Percentiles rank a stretch among this genome's conserved stretches.
These are phyloP conservation scores for Amanita muscaria DNA, from an alignment of 768 basidiomycete genomes.

Conservation along the genomic window DNA sequence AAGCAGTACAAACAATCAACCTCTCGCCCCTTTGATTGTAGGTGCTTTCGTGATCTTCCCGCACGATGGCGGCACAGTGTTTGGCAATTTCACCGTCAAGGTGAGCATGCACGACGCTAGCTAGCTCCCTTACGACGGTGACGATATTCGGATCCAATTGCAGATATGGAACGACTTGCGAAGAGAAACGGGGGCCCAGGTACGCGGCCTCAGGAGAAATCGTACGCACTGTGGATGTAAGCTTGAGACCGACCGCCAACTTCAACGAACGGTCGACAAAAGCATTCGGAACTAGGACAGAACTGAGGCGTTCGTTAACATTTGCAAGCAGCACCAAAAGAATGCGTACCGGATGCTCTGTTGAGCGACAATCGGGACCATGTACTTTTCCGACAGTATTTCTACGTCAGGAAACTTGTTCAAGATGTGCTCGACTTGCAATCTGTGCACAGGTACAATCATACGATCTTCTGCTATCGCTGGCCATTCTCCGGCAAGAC, in stretches of 20 bases:
- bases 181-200: slow-evolving; percentile 47
- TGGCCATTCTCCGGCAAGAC: slow-evolving; percentile 27
- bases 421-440: slow-evolving; percentile 41
- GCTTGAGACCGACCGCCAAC: slow-evolving; percentile 44
- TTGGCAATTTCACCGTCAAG: slow-evolving; percentile 43
- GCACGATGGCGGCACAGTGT: slow-evolving; percentile 44
- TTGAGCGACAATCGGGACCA: slow-evolving; percentile 38
- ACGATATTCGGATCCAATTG: slow-evolving; percentile 39
- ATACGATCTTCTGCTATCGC: slow-evolving; percentile 27
- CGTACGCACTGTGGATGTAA: slow-evolving; percentile 50
- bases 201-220: slow-evolving; percentile 53
- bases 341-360: slow-evolving; percentile 40
- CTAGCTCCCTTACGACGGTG: slow-evolving; percentile 48
- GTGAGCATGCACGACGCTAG: slow-evolving; percentile 40
- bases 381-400: slow-evolving; percentile 34
- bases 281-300: slow-evolving; percentile 42
- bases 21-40: slow-evolving; percentile 41
- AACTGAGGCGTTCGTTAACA: slow-evolving; percentile 24
- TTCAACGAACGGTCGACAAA: slow-evolving; percentile 42
- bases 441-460: slow-evolving; percentile 45
- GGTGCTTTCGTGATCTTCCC: slow-evolving; percentile 42
- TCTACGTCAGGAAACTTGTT: slow-evolving; percentile 39
- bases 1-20: slow-evolving; percentile 46
- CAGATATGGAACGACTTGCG: slow-evolving; percentile 40
- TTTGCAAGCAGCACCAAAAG: neutral